Evolutionary conservation across 2,329 filamentous ascomycete genomes (phyloP), one percentile per base, ranked within the genome.

Genomic region (Kalmusia sp.): DNA sequence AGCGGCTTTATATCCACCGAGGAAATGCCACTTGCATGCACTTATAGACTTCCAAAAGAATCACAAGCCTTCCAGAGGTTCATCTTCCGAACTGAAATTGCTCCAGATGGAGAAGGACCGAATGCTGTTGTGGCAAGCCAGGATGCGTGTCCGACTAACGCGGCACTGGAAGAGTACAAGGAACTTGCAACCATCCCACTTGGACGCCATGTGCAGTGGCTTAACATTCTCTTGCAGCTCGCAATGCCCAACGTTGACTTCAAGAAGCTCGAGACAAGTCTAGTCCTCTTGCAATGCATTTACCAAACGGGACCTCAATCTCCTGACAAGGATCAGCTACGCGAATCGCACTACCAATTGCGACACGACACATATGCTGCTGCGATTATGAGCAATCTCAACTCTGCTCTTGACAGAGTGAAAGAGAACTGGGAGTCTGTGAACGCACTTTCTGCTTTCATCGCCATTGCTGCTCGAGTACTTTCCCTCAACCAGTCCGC

Each of bases 121-220:
- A 89, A 90, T 50, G 58, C 75, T 0, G 79, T 83, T 0, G 76
- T 89, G 11, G 77, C 65, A 6, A 61, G 40, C 15, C 44, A 57
- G 4, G 67, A 58, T 0, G 43, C 64, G 0, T 86, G 84, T 44
- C 83, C 85, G 0, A 9, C 50, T 0, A 59, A 77, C 17, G 70
- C 88, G 51, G 74, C 79, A 0, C 54, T 84, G 0, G 78, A 80
- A 0, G 84, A 89, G 47, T 87, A 79, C 62, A 81, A 82, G 44
- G 73, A 78, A 0, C 77, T 87, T 15, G 74, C 76, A 0, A 64
- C 77, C 0, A 56, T 87, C 2, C 77, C 80, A 0, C 63, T 79
- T 2, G 84, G 84, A 0, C 53, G 74, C 14, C 61, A 68, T 1
- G 66, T 86, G 6, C 82, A 84, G 47, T 87, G 83, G 82, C 14